Evolutionary conservation across 129 eudicot species (phyloP), one percentile per base, ranked within the genome.

Genomic region (Ambrosia artemisiifolia): DNA sequence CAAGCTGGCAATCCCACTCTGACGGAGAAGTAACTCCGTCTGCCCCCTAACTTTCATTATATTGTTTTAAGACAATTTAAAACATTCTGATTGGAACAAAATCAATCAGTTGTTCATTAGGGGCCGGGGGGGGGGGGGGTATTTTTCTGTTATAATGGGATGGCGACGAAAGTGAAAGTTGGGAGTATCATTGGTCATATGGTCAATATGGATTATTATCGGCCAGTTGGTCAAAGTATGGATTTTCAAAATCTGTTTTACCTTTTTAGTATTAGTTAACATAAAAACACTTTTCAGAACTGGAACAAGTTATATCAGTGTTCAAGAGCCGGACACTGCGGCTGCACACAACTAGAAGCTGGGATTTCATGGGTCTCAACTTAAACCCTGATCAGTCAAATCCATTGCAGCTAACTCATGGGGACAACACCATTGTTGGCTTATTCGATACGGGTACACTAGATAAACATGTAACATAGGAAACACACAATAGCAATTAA

Each of bases 321-420:
- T 89, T 89, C 72, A 80, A 80, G 77, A 89, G 96, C 80, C 64
- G 32, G 65, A 83, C 70, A 24, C 20, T 86, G 65, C 17, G 12
- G 76, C 54, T 87, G 76, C 88, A 87, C 81, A 87, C 96, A 18
- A 90, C 96, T 12, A 81, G 96, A 85, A 90, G 91, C 85, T 90
- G 96, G 96, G 96, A 90, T 81, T 90, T 87, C 64, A 80, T 83
- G 88, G 96, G 93, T 35, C 93, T 90, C 59, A 60, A 75, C 28
- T 51, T 81, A 63, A 75, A 80, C 73, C 77, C 57, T 55, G 71
- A 63, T 50, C 54, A 74, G 70, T 76, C 63, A 67, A 69, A 72
- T 49, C 91, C 84, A 28, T 50, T 73, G 76, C 93, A 90, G 53
- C 73, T 76, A 32, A 55, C 80, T 13, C 65, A 87, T 56, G 96